Conservation (phyloP, 2,329 filamentous ascomycete genomes). For the Stylonectria norvegica region DNA sequence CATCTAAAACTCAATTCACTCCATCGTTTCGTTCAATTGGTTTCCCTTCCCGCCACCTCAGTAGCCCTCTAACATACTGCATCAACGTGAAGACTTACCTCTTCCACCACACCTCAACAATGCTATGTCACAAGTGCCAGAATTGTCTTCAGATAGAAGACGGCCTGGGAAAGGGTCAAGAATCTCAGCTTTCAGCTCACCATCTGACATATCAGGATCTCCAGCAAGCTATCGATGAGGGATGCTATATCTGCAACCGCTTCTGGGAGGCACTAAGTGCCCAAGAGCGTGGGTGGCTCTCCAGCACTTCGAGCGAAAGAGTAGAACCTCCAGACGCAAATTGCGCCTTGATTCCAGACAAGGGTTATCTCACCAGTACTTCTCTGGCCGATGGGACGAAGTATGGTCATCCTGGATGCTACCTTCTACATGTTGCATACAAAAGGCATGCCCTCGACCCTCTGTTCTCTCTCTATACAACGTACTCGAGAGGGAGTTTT, state of each 20-base stretch:
- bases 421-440: background rate
- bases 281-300: background rate
- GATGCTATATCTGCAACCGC: constrained; percentile 4
- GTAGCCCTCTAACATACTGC: background rate
- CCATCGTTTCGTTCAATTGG: background rate
- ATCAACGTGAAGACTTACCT: background rate
- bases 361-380: background rate
- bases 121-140: background rate
- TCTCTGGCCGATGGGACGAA: background rate
- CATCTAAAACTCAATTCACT: background rate
- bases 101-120: background rate
- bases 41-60: background rate
- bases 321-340: background rate
- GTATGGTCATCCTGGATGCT: background rate
- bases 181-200: background rate
- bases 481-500: background rate
- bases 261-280: background rate
- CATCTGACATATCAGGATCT: background rate
- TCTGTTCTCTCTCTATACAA: background rate
- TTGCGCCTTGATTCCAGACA: background rate
- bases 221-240: background rate
- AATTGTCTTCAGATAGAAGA: background rate
- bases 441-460: background rate
- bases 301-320: background rate
- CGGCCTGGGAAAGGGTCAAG: background rate